Conservation (phyloP, 208 protist species). For the Paratrypanosoma confusum region DNA sequence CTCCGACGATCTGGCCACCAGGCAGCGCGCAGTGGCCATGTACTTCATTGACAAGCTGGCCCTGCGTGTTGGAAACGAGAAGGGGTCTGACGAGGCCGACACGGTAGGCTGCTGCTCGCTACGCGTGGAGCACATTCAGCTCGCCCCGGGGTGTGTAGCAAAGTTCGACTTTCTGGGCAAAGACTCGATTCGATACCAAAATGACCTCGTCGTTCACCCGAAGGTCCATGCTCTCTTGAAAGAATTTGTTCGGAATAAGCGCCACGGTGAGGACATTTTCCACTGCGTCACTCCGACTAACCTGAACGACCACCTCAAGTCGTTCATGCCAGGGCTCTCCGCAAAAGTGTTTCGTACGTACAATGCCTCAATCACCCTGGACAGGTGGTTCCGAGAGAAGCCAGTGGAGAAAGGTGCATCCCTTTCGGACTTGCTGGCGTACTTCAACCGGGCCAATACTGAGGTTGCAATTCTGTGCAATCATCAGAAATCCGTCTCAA, state of each 20-base stretch:
- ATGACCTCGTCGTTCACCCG: conserved; percentile 83
- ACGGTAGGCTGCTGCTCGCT: conserved; percentile 99
- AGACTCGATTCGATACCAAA: conserved; percentile 96
- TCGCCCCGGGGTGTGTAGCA: conserved; percentile 54
- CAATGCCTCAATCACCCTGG: conserved; percentile 97
- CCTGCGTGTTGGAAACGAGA: conserved; percentile 99
- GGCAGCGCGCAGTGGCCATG: conserved; percentile 94
- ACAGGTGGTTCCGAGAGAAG: conserved; percentile 91
- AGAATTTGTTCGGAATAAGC: conserved; percentile 80
- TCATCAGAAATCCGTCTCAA: conserved; percentile 96
- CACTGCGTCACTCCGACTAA: conserved; percentile 79
- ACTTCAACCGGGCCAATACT: conserved; percentile 97
- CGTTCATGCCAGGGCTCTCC: conserved; percentile 93
- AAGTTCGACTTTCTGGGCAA: conserved; percentile 99
- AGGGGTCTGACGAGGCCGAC: conserved; percentile 95
- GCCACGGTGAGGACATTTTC: conserved; percentile 88
- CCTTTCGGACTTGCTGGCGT: conserved; percentile 83
- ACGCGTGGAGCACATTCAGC: conserved; percentile 94
- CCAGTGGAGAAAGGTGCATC: conserved; percentile 58
- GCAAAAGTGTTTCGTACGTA: conserved; percentile 99
- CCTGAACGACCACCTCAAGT: conserved; percentile 97
- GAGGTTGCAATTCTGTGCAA: conserved; percentile 99
- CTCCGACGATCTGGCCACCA: conserved; percentile 25
- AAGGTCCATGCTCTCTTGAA: conserved; percentile 89
- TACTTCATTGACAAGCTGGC: conserved; percentile 99